Conservation (phyloP, 2,329 filamentous ascomycete genomes). For the Trichophyton schoenleinii region DNA sequence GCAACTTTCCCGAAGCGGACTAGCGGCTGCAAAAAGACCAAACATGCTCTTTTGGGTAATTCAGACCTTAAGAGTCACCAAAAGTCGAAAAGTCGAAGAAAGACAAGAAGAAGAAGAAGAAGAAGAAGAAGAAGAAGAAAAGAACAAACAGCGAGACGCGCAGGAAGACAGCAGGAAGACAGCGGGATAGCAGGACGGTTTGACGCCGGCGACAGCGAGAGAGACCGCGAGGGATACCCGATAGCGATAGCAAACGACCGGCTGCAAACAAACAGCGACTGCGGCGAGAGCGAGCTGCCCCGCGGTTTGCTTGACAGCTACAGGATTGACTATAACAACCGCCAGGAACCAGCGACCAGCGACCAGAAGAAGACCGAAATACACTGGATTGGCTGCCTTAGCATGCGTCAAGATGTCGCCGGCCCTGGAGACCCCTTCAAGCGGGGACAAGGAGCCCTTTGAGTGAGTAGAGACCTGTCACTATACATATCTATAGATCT, state of each 20-base stretch:
- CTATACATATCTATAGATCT: not conserved
- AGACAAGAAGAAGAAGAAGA: not conserved
- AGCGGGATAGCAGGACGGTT: not conserved
- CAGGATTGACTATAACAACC: no score
- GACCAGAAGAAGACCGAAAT: no score
- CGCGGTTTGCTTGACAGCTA: not conserved
- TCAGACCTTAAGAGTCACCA: not conserved
- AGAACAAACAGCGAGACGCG: not conserved
- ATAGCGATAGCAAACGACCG: no score
- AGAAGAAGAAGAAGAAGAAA: not conserved
- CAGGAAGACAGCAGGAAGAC: not conserved
- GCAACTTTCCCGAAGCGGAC: conserved; percentile 14
- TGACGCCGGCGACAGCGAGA: not conserved
- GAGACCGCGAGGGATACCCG: no score
- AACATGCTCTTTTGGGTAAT: conserved; percentile 35
- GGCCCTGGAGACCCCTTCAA: not conserved
- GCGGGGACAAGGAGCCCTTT: conserved; percentile 22
- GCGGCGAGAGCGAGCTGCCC: not conserved
- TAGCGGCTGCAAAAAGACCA: conserved; percentile 21
- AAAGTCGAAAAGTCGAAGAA: not conserved
- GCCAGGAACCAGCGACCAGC: no score
- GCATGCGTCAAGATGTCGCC: conserved; percentile 3
- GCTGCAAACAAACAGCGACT: no score
- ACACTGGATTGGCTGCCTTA: not conserved
- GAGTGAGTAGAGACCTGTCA: conserved; percentile 21